Percentiles rank a stretch among this genome's conserved stretches.
Conservation (phyloP, 2,329 filamentous ascomycete genomes). For the Colletotrichum tabaci region DNA sequence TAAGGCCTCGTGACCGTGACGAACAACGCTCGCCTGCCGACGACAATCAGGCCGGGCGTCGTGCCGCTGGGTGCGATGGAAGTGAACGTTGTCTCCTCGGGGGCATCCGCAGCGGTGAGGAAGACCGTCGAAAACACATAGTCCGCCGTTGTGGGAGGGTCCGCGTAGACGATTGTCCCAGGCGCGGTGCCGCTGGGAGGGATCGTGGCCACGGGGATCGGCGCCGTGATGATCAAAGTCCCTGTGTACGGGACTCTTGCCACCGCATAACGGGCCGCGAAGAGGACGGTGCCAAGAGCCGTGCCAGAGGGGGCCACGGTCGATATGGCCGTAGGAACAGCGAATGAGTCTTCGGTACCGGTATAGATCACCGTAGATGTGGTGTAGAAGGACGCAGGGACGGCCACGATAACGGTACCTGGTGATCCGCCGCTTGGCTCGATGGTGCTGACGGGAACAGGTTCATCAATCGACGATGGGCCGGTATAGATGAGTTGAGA, state of each 20-base stretch:
- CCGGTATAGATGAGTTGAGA: slow-evolving; percentile 1
- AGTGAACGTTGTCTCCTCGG: slow-evolving; percentile 15
- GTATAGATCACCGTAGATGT: slow-evolving; percentile 14
- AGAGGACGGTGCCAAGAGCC: slow-evolving; percentile 6
- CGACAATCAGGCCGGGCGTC: background rate
- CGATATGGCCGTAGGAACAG: background rate
- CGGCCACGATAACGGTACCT: background rate
- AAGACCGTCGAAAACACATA: slow-evolving; percentile 26
- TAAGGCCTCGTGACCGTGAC: slow-evolving; percentile 3
- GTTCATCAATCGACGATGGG: background rate
- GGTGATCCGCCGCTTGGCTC: background rate
- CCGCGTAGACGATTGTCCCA: slow-evolving; percentile 31
- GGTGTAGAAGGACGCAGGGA: slow-evolving; percentile 17
- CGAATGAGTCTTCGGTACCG: background rate
- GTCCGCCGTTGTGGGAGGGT: slow-evolving; percentile 1
- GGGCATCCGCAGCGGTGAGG: background rate
- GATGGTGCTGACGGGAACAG: background rate
- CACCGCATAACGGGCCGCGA: slow-evolving; percentile 16
- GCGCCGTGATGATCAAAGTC: slow-evolving; percentile 3
- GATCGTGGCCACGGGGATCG: slow-evolving; percentile 29
- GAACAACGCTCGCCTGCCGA: background rate
- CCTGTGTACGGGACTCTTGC: slow-evolving; percentile 12
- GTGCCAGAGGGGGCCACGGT: slow-evolving; percentile 10
- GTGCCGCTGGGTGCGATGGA: slow-evolving; percentile 33
- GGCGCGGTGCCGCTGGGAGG: slow-evolving; percentile 21